Percentiles rank a stretch among this genome's conserved stretches.
Evolutionary conservation across 352 stramenopile species (phyloP).

Genomic region (Phytophthora multivora): DNA sequence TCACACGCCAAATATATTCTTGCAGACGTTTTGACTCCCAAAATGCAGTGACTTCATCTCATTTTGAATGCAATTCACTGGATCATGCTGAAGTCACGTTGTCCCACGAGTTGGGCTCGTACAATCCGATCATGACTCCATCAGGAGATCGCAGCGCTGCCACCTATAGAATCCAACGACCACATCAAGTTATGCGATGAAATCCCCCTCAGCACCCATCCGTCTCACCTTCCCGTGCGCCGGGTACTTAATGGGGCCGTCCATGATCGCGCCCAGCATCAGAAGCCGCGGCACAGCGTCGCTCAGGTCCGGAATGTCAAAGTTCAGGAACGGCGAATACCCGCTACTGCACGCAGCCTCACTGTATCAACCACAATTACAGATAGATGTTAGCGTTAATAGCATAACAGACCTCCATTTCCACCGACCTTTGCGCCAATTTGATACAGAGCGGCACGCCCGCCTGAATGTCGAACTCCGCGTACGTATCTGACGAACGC

Average conservation of each 20-base stretch:
- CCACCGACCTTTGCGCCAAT: constrained; percentile 69
- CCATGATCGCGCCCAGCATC: constrained; percentile 88
- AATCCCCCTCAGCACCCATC: neutral
- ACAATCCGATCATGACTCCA: constrained; percentile 93
- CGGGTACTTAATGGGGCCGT: constrained; percentile 93
- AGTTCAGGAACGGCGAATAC: constrained; percentile 93
- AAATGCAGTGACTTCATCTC: too few relatives aligned
- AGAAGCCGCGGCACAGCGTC: constrained; percentile 85
- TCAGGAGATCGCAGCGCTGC: constrained; percentile 88
- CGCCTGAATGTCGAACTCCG: constrained; percentile 75
- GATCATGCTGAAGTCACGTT: constrained; percentile 78
- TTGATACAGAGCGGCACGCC: constrained; percentile 81
- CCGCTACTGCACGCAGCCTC: constrained; percentile 84
- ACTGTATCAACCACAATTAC: constrained; percentile 29
- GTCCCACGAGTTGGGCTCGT: constrained; percentile 89
- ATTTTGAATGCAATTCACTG: neutral
- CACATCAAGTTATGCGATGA: neutral
- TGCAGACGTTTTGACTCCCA: neutral
- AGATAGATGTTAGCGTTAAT: neutral
- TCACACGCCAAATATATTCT: neutral
- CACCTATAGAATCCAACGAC: constrained; percentile 46
- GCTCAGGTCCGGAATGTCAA: constrained; percentile 90
- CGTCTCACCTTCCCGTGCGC: constrained; percentile 81
- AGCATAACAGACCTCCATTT: constrained; percentile 3
- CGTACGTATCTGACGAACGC: constrained; percentile 80